Conservation (phyloP, 805 yeast genomes). For the Wickerhamomyces rabaulensis region DNA sequence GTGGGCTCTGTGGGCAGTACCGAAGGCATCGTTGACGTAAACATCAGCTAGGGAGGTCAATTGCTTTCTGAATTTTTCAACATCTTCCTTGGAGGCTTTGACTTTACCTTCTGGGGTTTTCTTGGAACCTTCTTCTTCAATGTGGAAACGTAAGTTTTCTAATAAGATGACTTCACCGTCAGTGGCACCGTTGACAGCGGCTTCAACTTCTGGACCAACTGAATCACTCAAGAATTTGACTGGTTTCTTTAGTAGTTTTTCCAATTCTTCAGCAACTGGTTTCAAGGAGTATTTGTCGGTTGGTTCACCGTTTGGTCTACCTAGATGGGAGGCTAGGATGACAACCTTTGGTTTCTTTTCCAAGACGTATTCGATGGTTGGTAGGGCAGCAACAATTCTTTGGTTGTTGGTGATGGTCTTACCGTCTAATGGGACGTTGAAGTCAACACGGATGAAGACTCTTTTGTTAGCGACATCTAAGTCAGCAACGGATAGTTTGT, state of each 20-base stretch:
- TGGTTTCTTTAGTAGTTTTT: constrained; percentile 63
- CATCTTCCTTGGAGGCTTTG: constrained; percentile 85
- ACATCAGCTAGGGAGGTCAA: constrained; percentile 94
- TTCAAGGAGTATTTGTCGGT: constrained; percentile 82
- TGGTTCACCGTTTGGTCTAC: constrained; percentile 97
- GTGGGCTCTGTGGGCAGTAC: constrained; percentile 99
- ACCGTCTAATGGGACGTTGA: constrained; percentile 94
- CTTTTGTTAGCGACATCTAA: constrained; percentile 83
- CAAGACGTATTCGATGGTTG: constrained; percentile 93
- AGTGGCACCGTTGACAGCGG: constrained; percentile 65
- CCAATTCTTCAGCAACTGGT: constrained; percentile 90
- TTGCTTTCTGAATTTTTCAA: constrained; percentile 81
- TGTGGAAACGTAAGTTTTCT: constrained; percentile 98
- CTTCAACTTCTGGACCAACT: constrained; percentile 89
- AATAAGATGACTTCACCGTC: constrained; percentile 83
- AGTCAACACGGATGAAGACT: constrained; percentile 98
- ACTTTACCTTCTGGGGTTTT: constrained; percentile 90
- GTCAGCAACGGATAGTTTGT: constrained; percentile 90
- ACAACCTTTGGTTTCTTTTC: constrained; percentile 89
- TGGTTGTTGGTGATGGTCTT: constrained; percentile 97
- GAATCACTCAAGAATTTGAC: constrained; percentile 85
- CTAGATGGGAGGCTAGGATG: constrained; percentile 93
- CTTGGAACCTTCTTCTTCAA: constrained; percentile 93
- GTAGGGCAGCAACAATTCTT: constrained; percentile 98
- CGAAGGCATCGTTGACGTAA: constrained; percentile 96